A percentile compares a stretch with the other conserved stretches of the same genome.
Evolutionary conservation across 257 asterid genomes (phyloP).

Genomic region (Przewalskia tangutica): DNA sequence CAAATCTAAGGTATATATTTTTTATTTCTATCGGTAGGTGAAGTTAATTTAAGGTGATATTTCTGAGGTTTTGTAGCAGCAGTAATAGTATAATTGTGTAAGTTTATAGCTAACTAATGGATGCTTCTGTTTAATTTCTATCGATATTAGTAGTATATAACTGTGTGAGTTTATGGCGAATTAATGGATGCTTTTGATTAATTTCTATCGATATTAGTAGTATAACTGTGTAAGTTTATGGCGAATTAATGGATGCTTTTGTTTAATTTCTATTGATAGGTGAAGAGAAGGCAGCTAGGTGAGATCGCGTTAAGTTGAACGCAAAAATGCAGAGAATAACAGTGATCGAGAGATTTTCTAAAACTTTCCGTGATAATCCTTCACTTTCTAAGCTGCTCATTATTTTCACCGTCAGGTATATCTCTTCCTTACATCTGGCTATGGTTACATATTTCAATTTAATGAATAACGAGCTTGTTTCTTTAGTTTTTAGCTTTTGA

Average conservation of each 20-base stretch:
- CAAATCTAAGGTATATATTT: neutral
- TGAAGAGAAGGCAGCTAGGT: slow-evolving; percentile 14
- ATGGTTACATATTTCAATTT: neutral
- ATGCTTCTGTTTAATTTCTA: neutral
- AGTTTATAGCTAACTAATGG: no score
- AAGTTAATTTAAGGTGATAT: neutral
- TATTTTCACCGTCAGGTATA: slow-evolving; percentile 58
- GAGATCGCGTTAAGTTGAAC: neutral
- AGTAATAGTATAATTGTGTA: neutral
- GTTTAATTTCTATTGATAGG: slow-evolving; percentile 9
- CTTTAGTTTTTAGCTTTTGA: neutral
- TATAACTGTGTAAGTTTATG: neutral
- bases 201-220: neutral
- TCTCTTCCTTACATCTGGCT: neutral
- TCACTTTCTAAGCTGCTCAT: slow-evolving; percentile 46
- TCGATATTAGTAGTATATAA: neutral
- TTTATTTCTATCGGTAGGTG: neutral
- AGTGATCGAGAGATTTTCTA: slow-evolving; percentile 43
- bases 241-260: neutral
- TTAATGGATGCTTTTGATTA: neutral
- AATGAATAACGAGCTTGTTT: neutral
- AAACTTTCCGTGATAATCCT: slow-evolving; percentile 47
- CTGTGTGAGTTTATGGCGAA: neutral
- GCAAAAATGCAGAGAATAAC: slow-evolving; percentile 32
- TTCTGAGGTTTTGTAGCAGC: neutral